A percentile compares a stretch with the other conserved stretches of the same genome.
Evolutionary conservation across 345 rosid species (phyloP).

Genomic region (Eucalyptus sp.): DNA sequence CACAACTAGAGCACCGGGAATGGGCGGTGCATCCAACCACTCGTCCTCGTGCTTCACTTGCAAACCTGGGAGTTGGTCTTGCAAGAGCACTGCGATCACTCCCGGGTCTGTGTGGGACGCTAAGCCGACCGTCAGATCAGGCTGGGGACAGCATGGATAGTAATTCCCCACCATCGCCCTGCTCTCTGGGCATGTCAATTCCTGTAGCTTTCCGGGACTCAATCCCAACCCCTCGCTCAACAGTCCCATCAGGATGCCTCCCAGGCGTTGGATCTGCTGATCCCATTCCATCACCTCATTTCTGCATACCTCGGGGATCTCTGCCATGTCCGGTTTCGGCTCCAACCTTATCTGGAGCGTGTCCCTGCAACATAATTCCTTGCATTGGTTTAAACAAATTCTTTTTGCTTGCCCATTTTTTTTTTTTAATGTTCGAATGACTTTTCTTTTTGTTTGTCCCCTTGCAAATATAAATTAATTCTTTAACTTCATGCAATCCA

Average conservation of each 20-base stretch:
- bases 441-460: not conserved
- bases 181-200: constrained; percentile 16
- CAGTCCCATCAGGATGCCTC: constrained; percentile 20
- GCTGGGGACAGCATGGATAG: constrained; percentile 47
- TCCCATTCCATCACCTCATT: constrained; percentile 30
- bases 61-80: constrained; percentile 31
- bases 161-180: constrained; percentile 31
- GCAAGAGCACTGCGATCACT: constrained; percentile 25
- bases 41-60: constrained; percentile 29
- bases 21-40: constrained; percentile 37
- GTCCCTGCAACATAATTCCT: not conserved
- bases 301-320: constrained; percentile 33
- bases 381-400: not conserved
- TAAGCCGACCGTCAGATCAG: constrained; percentile 35
- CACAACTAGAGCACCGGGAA: constrained; percentile 35
- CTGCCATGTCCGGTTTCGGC: constrained; percentile 1
- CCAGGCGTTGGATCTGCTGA: constrained; percentile 5
- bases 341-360: constrained; percentile 19
- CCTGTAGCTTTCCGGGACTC: constrained; percentile 8
- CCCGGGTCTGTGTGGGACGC: constrained; percentile 36
- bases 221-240: constrained; percentile 42
- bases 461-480: too few species aligned
- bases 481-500: constrained; percentile 10
- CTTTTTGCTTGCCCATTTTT: not conserved
- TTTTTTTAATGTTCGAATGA: not conserved